Percentiles rank a stretch among this genome's conserved stretches.
phyloP scores from a whole-genome alignment of 768 basidiomycete genomes.

The Hypholoma sublateritium region DNA sequence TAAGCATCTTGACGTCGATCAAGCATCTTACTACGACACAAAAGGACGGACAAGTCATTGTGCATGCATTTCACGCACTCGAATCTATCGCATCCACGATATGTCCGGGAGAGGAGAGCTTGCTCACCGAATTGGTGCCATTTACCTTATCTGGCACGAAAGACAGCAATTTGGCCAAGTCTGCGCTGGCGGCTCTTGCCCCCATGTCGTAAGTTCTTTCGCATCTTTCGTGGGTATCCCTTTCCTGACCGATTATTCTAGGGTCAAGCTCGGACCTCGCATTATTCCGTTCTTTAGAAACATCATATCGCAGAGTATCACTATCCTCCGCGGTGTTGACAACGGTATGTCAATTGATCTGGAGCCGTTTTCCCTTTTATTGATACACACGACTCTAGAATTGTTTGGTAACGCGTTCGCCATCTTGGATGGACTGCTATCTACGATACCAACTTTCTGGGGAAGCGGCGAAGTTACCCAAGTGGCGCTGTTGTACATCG shows the following conservation, averaged over 20 bases:
- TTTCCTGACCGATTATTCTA: slow-evolving; percentile 28
- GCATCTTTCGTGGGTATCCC: background rate
- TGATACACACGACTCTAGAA: slow-evolving; percentile 20
- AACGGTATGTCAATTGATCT: slow-evolving; percentile 27
- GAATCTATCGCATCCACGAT: slow-evolving; percentile 57
- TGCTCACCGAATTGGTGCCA: slow-evolving; percentile 60
- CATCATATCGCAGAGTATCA: slow-evolving; percentile 59
- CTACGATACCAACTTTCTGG: slow-evolving; percentile 84
- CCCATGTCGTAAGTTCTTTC: slow-evolving; percentile 55
- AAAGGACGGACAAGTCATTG: slow-evolving; percentile 37
- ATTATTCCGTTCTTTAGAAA: slow-evolving; percentile 83
- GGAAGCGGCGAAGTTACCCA: slow-evolving; percentile 55
- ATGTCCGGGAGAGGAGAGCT: slow-evolving; percentile 63
- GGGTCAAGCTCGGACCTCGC: slow-evolving; percentile 79
- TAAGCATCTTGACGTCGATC: slow-evolving; percentile 51
- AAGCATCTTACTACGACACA: slow-evolving; percentile 45
- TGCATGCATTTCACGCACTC: slow-evolving; percentile 60
- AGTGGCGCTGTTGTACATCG: slow-evolving; percentile 57
- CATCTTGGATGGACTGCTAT: slow-evolving; percentile 68
- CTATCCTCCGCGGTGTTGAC: slow-evolving; percentile 42
- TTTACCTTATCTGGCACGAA: slow-evolving; percentile 50
- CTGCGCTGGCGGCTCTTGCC: slow-evolving; percentile 55
- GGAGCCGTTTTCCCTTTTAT: background rate
- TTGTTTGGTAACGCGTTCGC: slow-evolving; percentile 34
- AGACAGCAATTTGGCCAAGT: slow-evolving; percentile 32